Base-by-base conservation (phyloP, 1,284 basidiomycete genomes). In the Rhodotorula sp. region DNA sequence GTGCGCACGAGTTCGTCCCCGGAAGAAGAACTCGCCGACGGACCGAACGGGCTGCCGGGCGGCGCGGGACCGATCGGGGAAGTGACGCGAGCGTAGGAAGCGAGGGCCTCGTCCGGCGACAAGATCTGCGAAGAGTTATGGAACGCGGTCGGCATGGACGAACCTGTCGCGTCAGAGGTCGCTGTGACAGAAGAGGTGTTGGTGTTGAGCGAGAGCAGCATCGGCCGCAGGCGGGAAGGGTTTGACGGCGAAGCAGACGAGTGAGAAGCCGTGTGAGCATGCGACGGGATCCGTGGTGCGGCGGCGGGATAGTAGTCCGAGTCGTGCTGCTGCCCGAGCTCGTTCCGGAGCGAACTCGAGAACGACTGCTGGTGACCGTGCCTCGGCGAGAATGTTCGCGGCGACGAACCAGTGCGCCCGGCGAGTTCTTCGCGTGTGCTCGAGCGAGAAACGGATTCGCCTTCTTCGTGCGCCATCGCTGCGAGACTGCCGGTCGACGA, bases 21-120 rank as follows among this genome's bases (percentile, higher is more conserved):
- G 54, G 26, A n/a, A 26, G 15, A n/a, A 16, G n/a, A 55, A n/a
- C 28, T 16, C 26, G 54, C 6, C 28, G 26, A 14, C 26, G 54
- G 26, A 28, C n/a, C n/a, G 45, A 26, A 15, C 54, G 26, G n/a
- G n/a, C 26, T 55, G 31, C 26, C 26, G 54, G 54, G 26, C n/a
- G 18, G 50, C 3, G 38, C 38, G 21, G 50, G 50, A 52, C 50
- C 54, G 54, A 26, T 34, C 2, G 71, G 71, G 0, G 67, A 69
- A 10, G 66, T 49, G 3, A 65, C 67, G 7, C 71, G 63, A 0
- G 72, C 62, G 60, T 74, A 74, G 6, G 69, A 69, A 3, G 72
- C 72, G 55, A 74, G 65, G 10, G 72, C 72, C 31, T 69, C 62
- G 48, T 74, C 72, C 18, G 72, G 72, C 0, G 69, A 71, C 26